Base-by-base conservation (phyloP, 2,329 filamentous ascomycete species). In the Moelleriella libera region DNA sequence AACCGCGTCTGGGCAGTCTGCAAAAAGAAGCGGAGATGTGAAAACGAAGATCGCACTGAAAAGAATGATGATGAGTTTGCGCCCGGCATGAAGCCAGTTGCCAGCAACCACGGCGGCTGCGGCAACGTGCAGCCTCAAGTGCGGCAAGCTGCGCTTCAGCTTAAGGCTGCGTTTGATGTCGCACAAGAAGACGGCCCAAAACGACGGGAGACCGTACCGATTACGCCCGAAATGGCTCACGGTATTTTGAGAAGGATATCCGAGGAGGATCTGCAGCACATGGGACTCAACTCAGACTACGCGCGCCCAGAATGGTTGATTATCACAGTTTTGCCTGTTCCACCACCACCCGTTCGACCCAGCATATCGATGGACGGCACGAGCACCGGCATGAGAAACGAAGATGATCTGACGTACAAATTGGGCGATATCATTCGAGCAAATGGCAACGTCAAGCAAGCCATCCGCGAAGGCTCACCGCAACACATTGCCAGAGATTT, bases 391-490 rank as follows among this genome's bases (percentile, higher is more conserved):
- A 82, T 90, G 72, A 85, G 92, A 53, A 92, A 92, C 62, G 92
- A 99, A 68, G 92, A 99, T 64, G 94, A 99, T 74, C 77, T 99
- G 76, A 99, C 92, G 0, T 98, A 96, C 77, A 99, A 99, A 69
- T 74, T 99, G 32, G 89, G 89, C 59, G 92, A 99, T 67, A 96
- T 99, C 58, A 92, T 99, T 57, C 88, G 92, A 55, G 90, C 92
- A 57, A 99, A 98, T 68, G 84, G 85, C 56, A 96, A 95, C 58
- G 89, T 98, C 48, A 82, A 86, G 55, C 83, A 92, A 56, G 92
- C 88, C 50, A 87, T 94, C 58, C 80, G 86, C 50, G 88, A 96
- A 64, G 92, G 92, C 49, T 89, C 89, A 4, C 88, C 92, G 1
- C 82, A 86, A 53, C 92, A 98, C 66, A 88, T 97, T 54, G 80